A percentile compares a stretch with the other conserved stretches of the same genome.
phyloP scores from a whole-genome alignment of 208 protist genomes.

The Trypanosoma scelopori region DNA sequence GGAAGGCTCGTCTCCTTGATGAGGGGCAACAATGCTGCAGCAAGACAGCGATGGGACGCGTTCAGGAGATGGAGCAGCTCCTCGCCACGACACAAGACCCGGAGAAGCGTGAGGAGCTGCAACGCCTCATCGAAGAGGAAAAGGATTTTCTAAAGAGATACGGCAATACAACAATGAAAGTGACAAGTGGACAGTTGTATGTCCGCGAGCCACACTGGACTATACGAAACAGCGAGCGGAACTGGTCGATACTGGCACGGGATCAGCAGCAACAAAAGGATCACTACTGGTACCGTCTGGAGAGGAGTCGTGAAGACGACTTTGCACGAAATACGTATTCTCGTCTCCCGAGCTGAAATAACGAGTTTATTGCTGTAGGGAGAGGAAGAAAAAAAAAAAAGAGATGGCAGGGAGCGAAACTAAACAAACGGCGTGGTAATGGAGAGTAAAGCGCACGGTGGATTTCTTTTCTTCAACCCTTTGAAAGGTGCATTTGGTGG shows the following conservation, averaged over 20 bases:
- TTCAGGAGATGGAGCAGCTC: conserved; percentile 54
- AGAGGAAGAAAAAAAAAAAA: no score
- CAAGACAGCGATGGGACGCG: conserved; percentile 10
- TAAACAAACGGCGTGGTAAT: no score
- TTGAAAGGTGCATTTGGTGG: neutral
- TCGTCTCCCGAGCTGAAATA: neutral
- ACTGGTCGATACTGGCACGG: conserved; percentile 80
- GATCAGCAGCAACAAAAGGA: conserved; percentile 90
- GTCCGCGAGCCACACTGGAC: conserved; percentile 83
- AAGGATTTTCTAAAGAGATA: conserved; percentile 46
- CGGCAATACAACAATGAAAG: conserved; percentile 71
- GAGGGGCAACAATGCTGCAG: conserved; percentile 10
- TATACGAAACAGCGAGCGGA: conserved; percentile 86
- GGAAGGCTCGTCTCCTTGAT: conserved; percentile 2
- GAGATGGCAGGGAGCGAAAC: no score
- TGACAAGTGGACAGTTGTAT: conserved; percentile 71
- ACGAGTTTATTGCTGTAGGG: neutral
- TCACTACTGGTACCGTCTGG: conserved; percentile 84
- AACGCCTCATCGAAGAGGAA: conserved; percentile 64
- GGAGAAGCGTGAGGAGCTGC: conserved; percentile 49
- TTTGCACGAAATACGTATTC: conserved; percentile 81
- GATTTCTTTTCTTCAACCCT: no score
- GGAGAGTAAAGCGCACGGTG: neutral
- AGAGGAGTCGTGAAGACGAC: conserved; percentile 83
- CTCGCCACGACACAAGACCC: conserved; percentile 44